Evolutionary conservation across 169 alveolate species (phyloP).

Genomic region (Babesia ovata): DNA sequence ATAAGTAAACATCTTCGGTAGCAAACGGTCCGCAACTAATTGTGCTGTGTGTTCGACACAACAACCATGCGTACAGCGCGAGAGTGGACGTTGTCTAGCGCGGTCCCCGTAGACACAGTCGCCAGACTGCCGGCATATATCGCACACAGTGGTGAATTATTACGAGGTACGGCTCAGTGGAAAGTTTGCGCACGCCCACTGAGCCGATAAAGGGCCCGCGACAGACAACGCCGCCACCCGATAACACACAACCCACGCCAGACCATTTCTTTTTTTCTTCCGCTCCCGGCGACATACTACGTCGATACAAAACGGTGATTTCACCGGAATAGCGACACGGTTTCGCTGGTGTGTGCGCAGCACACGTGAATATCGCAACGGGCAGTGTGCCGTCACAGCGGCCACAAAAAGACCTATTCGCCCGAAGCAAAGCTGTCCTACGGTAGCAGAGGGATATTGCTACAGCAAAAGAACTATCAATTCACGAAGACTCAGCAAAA

Average conservation of each 20-base stretch:
- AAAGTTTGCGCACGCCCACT: not conserved
- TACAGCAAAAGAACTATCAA: too few relatives aligned
- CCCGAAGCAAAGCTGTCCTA: not conserved
- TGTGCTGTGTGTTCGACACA: too few relatives aligned
- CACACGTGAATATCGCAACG: constrained; percentile 38
- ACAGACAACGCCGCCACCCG: constrained; percentile 18
- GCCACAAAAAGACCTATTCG: constrained; percentile 1
- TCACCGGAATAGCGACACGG: constrained; percentile 3
- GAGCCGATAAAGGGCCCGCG: constrained; percentile 4
- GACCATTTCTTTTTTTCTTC: not conserved
- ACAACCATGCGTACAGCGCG: too few relatives aligned
- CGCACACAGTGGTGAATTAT: too few relatives aligned
- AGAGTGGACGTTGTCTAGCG: too few relatives aligned
- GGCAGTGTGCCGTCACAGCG: constrained; percentile 5
- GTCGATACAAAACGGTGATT: constrained; percentile 7
- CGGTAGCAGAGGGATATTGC: not conserved
- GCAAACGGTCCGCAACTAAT: too few relatives aligned
- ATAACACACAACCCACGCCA: constrained; percentile 23
- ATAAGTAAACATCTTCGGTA: too few relatives aligned
- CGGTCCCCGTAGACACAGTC: too few relatives aligned
- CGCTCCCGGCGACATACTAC: not conserved
- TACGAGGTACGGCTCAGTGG: too few relatives aligned
- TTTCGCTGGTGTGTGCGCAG: constrained; percentile 39
- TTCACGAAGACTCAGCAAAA: not conserved
- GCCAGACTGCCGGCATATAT: too few relatives aligned